A percentile compares a stretch with the other conserved stretches of the same genome.
Conservation (phyloP, 768 basidiomycete species). For the Boletus patriciae region DNA sequence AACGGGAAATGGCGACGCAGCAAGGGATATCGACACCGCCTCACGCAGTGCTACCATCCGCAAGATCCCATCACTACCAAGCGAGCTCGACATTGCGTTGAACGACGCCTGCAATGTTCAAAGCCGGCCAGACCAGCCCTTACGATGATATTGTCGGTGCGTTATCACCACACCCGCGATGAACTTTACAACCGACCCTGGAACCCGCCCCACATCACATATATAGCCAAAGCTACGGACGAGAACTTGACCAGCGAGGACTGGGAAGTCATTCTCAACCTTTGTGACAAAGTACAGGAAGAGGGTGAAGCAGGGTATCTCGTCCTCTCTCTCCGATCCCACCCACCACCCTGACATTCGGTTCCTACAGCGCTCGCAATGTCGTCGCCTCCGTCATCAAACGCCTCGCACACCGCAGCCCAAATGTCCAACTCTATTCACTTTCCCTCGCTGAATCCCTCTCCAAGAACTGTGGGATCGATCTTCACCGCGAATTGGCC, state of each 20-base stretch:
- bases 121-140: conserved; percentile 61
- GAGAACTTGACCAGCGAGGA: conserved; percentile 94
- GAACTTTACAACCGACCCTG: conserved; percentile 5
- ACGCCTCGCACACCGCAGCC: conserved; percentile 89
- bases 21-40: conserved; percentile 29
- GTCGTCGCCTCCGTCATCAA: conserved; percentile 85
- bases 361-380: conserved; percentile 69
- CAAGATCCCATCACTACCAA: conserved; percentile 11
- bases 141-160: conserved; percentile 92
- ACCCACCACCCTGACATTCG: conserved; percentile 16
- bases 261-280: conserved; percentile 90
- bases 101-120: conserved; percentile 56
- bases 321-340: neutral
- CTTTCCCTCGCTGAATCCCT: conserved; percentile 86
- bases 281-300: conserved; percentile 95
- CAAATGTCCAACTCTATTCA: conserved; percentile 95
- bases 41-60: conserved; percentile 23
- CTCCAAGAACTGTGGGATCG: conserved; percentile 85
- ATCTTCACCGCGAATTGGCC: conserved; percentile 82
- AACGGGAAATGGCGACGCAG: neutral
- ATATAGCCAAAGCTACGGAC: conserved; percentile 91
- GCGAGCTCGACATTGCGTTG: conserved; percentile 5
- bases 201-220: neutral
- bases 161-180: conserved; percentile 33
- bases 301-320: conserved; percentile 81